A percentile compares a stretch with the other conserved stretches of the same genome.
Evolutionary conservation across 495 filamentous ascomycete species (phyloP).

Genomic region (Podospora fimiseda): DNA sequence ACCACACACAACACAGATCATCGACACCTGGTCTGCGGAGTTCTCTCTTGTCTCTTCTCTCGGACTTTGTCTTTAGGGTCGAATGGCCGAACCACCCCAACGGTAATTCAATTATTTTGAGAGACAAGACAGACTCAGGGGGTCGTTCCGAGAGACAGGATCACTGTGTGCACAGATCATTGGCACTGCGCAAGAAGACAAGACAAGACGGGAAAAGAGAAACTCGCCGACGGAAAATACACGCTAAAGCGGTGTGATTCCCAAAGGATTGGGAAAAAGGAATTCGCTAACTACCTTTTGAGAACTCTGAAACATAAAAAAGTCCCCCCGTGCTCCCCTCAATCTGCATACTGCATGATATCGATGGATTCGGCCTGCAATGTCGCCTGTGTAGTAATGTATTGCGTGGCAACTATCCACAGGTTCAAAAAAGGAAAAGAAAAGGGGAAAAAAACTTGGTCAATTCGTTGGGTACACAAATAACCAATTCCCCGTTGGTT

Average conservation of each 20-base stretch:
- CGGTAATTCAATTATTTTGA: background rate
- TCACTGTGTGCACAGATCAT: background rate
- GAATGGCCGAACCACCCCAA: background rate
- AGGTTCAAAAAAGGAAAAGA: no score
- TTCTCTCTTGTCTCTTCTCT: background rate
- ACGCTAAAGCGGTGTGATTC: background rate
- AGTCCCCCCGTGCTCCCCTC: no score
- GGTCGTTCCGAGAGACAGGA: background rate
- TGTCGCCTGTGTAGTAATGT: no score
- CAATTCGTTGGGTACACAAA: no score
- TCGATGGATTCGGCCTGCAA: no score
- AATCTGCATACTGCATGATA: no score
- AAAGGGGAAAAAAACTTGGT: no score
- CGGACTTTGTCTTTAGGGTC: background rate
- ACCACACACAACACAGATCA: background rate
- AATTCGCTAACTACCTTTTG: no score
- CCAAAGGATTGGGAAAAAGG: background rate
- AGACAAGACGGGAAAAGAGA: background rate
- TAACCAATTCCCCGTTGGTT: no score
- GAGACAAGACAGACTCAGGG: background rate
- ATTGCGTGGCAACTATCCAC: no score
- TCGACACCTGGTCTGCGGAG: background rate
- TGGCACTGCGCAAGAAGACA: background rate
- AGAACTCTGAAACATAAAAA: no score
- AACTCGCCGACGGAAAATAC: background rate